phyloP scores from a whole-genome alignment of 140 eudicot species.

The Senecio squalidus region DNA sequence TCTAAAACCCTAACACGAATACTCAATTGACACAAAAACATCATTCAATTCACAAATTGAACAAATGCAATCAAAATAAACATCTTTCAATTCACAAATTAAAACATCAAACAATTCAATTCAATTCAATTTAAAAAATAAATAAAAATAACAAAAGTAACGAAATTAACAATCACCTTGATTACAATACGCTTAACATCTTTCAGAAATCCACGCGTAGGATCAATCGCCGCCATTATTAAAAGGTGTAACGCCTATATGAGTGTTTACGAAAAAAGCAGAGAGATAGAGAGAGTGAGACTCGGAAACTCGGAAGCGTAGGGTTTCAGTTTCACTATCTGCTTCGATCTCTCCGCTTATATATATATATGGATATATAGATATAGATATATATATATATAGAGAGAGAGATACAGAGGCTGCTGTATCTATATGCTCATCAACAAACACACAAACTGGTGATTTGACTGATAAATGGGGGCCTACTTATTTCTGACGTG shows the following conservation, averaged over 20 bases:
- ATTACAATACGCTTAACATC: slow-evolving; percentile 47
- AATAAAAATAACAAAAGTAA: not conserved
- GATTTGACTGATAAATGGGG: slow-evolving; percentile 15
- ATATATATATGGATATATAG: too few species aligned
- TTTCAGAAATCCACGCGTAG: slow-evolving; percentile 43
- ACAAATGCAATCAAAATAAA: not conserved
- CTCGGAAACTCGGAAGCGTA: slow-evolving; percentile 23
- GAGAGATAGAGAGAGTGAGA: slow-evolving; percentile 13
- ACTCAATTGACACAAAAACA: slow-evolving; percentile 5
- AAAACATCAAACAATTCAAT: slow-evolving; percentile 8
- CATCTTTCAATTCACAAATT: slow-evolving; percentile 13
- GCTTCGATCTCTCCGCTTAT: not conserved
- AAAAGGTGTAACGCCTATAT: not conserved
- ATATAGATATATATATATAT: not conserved
- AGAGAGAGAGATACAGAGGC: not conserved
- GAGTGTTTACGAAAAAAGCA: slow-evolving; percentile 9
- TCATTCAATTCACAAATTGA: not conserved
- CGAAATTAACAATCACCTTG: slow-evolving; percentile 31
- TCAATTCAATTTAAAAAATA: not conserved
- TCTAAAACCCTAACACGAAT: slow-evolving; percentile 16
- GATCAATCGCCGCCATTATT: slow-evolving; percentile 40
- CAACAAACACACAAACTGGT: slow-evolving; percentile 1
- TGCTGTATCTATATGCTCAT: slow-evolving; percentile 14
- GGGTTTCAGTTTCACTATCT: slow-evolving; percentile 16
- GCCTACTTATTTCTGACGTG: slow-evolving; percentile 14